phyloP scores from a whole-genome alignment of 2,329 filamentous ascomycete genomes.

The Akanthomyces lecanii region DNA sequence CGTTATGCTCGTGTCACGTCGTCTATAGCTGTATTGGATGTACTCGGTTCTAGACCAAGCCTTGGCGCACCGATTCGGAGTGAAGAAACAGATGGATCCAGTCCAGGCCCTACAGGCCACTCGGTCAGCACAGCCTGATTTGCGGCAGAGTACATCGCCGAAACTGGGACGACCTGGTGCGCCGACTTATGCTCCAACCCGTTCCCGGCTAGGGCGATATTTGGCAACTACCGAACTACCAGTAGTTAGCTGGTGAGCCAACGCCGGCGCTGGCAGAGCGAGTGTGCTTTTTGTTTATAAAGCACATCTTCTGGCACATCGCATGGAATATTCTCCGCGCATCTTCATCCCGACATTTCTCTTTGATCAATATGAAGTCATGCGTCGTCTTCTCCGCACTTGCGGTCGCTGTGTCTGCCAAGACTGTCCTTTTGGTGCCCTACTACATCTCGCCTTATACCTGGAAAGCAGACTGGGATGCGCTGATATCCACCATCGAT shows the following conservation, averaged over 20 bases:
- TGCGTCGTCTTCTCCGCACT: neutral
- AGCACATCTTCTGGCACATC: neutral
- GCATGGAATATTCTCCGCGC: neutral
- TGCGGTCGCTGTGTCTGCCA: neutral
- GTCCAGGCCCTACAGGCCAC: too few relatives aligned
- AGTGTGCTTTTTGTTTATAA: neutral
- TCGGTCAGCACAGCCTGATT: neutral
- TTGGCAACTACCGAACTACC: too few relatives aligned
- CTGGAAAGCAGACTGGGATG: neutral
- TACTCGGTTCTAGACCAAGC: neutral
- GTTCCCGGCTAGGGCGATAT: too few relatives aligned
- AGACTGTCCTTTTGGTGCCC: conserved; percentile 4
- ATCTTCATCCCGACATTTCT: too few relatives aligned
- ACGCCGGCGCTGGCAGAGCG: neutral
- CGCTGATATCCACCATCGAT: neutral
- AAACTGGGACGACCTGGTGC: neutral
- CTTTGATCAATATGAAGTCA: neutral
- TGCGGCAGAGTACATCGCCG: neutral
- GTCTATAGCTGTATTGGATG: neutral
- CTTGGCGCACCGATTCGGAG: neutral
- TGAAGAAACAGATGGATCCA: neutral
- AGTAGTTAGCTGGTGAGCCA: too few relatives aligned
- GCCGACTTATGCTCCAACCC: neutral
- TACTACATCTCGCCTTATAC: neutral
- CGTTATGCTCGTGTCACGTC: neutral